These are phyloP conservation scores for Rubia tinctorum DNA, from an alignment of 305 asterid species.

Conservation along the genomic window DNA sequence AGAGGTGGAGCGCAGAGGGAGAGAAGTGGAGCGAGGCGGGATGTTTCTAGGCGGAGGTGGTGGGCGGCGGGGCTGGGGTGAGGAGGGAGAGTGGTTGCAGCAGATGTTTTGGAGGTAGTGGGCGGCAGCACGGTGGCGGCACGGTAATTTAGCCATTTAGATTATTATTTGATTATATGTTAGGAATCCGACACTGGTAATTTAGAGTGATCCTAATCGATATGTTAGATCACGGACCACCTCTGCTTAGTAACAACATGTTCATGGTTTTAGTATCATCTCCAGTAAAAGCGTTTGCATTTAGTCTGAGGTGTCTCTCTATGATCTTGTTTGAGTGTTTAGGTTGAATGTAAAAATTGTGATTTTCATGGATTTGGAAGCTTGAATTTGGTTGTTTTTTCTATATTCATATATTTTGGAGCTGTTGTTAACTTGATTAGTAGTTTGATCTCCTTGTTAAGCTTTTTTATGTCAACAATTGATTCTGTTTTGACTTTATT, in stretches of 20 bases:
- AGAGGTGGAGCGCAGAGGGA: too few species aligned
- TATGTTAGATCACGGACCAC: background rate
- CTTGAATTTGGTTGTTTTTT: background rate
- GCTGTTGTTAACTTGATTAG: background rate
- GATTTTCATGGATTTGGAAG: background rate
- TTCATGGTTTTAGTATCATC: background rate
- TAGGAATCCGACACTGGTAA: background rate
- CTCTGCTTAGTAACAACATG: background rate
- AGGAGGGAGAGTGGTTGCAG: too few species aligned
- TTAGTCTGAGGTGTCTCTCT: background rate
- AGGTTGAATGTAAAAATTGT: background rate
- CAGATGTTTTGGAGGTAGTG: too few species aligned
- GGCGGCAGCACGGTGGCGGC: conserved; percentile 39
- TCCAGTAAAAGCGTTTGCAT: background rate
- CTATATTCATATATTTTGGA: background rate
- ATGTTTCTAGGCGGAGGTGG: too few species aligned
- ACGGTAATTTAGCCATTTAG: conserved; percentile 21
- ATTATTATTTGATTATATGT: conserved; percentile 2
- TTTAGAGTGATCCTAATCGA: background rate
- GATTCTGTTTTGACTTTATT: conserved; percentile 3
- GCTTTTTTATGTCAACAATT: background rate
- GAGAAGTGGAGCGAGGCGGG: too few species aligned
- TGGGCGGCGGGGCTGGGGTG: too few species aligned
- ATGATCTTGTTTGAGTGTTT: background rate
- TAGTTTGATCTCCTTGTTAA: background rate